Percentiles rank a stretch among this genome's conserved stretches.
Evolutionary conservation across 176 grass and related monocot genomes (phyloP).

Genomic region (Oryza longistaminata): DNA sequence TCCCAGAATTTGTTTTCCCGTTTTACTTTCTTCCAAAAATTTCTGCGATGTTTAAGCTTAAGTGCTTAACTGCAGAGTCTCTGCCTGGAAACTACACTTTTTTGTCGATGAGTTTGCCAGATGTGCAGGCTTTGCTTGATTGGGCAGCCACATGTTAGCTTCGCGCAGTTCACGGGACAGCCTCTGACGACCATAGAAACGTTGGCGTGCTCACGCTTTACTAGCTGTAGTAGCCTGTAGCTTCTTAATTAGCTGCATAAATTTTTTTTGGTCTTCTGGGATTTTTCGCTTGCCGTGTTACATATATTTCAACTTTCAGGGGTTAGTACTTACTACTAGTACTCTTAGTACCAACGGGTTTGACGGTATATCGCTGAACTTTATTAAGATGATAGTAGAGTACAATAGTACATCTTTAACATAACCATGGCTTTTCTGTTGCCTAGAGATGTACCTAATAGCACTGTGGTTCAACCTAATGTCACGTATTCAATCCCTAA

Average conservation of each 20-base stretch:
- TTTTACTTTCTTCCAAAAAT: not conserved
- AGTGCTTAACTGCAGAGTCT: not conserved
- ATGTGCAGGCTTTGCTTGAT: not conserved
- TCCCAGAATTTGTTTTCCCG: not conserved
- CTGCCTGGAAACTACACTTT: not conserved
- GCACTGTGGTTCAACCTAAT: no score
- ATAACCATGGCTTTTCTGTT: not conserved
- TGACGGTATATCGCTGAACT: not conserved
- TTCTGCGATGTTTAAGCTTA: no score
- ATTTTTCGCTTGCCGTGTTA: no score
- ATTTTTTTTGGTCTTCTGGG: no score
- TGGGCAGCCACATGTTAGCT: constrained; percentile 6
- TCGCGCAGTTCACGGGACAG: constrained; percentile 31
- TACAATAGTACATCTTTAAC: not conserved
- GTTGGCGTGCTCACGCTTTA: not conserved
- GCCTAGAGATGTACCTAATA: not conserved
- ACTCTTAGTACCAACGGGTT: not conserved
- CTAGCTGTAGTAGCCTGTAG: not conserved
- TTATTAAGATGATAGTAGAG: not conserved
- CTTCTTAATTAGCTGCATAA: not conserved
- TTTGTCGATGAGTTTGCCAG: constrained; percentile 29
- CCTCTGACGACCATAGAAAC: not conserved
- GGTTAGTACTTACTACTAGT: not conserved
- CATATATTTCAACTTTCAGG: not conserved
- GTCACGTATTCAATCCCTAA: no score